Evolutionary conservation across 2,329 filamentous ascomycete genomes (phyloP).

Genomic region (Elsinoe australis): DNA sequence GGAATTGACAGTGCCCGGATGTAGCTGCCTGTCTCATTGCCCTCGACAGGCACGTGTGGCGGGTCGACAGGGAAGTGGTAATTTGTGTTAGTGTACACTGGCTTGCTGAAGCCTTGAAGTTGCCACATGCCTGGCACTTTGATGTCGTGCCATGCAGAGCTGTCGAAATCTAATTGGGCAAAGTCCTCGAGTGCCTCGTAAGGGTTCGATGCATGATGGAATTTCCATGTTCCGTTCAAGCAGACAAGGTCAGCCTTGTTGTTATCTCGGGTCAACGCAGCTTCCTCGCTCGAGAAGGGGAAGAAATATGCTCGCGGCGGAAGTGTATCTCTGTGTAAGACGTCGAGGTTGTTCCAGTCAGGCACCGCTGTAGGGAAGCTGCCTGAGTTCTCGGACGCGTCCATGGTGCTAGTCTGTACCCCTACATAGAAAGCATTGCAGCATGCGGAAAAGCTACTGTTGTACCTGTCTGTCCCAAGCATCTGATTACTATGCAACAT

Average conservation of each 20-base stretch:
- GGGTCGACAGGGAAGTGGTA: constrained; percentile 60
- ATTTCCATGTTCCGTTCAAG: constrained; percentile 34
- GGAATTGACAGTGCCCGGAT: constrained; percentile 50
- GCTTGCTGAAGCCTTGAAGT: constrained; percentile 58
- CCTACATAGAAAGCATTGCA: too few species aligned
- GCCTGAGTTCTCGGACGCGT: neutral
- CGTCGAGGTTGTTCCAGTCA: constrained; percentile 55
- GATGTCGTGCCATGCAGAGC: constrained; percentile 45
- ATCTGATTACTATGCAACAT: neutral
- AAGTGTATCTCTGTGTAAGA: constrained; percentile 55
- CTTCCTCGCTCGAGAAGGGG: constrained; percentile 43
- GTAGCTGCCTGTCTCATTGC: constrained; percentile 59
- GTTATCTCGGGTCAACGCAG: constrained; percentile 40
- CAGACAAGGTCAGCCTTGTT: constrained; percentile 23
- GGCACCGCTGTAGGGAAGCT: constrained; percentile 29
- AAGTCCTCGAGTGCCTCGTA: constrained; percentile 33
- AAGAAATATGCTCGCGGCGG: constrained; percentile 51
- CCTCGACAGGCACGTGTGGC: constrained; percentile 51
- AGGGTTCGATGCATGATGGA: constrained; percentile 32
- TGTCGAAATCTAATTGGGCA: constrained; percentile 29
- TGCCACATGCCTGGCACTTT: constrained; percentile 60
- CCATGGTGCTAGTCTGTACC: neutral
- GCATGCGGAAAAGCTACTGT: too few species aligned
- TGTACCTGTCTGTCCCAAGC: too few species aligned
- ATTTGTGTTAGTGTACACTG: constrained; percentile 62